Evolutionary conservation across 1,284 basidiomycete species (phyloP).

Genomic region (Ceratobasidium sp.): DNA sequence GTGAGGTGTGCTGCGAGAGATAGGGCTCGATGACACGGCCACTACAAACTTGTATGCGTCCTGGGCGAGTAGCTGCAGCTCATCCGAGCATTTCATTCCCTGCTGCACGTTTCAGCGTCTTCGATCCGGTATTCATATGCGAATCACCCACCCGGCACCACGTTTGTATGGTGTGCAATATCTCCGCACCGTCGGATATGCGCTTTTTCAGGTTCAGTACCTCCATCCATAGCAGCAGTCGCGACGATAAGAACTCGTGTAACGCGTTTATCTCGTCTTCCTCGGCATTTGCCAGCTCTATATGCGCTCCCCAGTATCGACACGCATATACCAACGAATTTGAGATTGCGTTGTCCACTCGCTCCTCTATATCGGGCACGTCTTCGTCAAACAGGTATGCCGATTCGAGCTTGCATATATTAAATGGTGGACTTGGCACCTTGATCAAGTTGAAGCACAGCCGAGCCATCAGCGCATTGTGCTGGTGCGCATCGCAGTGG

Average conservation of each 20-base stretch:
- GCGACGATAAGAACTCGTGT: constrained; percentile 3
- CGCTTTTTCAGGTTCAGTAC: no score
- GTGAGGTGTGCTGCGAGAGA: no score
- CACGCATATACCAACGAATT: no score
- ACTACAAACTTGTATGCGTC: background rate
- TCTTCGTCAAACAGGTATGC: background rate
- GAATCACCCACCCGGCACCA: constrained; percentile 1
- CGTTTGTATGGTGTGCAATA: background rate
- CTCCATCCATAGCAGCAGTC: constrained; percentile 17
- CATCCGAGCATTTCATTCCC: background rate
- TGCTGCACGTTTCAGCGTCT: background rate
- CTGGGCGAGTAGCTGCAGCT: background rate
- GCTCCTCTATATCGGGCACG: background rate
- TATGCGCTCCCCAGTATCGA: constrained; percentile 11
- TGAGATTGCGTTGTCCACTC: background rate
- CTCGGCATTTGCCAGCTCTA: background rate
- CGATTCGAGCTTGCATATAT: background rate
- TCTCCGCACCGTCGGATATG: no score
- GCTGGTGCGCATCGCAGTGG: background rate
- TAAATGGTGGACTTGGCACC: background rate
- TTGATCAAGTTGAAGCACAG: background rate
- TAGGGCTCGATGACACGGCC: background rate
- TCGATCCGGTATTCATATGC: background rate
- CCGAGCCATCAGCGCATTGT: background rate
- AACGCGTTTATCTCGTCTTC: background rate